Conservation (phyloP, 2,329 filamentous ascomycete species). For the Xylariaceae sp. region DNA sequence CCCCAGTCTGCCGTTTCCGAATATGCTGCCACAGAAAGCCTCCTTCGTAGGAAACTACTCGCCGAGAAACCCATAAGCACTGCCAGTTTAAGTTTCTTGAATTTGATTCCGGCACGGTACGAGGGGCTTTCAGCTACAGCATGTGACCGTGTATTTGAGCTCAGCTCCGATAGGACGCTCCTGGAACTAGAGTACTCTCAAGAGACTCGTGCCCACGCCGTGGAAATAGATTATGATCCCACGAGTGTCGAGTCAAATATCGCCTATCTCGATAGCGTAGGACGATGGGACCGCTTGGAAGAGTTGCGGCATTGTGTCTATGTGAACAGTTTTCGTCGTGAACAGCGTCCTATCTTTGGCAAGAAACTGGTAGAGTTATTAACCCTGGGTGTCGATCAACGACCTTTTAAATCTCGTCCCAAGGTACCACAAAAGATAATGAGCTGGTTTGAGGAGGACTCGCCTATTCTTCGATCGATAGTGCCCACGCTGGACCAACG, state of each 20-base stretch:
- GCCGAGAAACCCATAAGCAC: slow-evolving; percentile 54
- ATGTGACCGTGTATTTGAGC: slow-evolving; percentile 53
- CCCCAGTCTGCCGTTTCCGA: slow-evolving; percentile 67
- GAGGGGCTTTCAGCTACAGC: slow-evolving; percentile 56
- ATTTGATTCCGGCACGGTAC: slow-evolving; percentile 66
- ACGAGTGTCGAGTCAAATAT: slow-evolving; percentile 65
- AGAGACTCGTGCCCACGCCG: slow-evolving; percentile 53
- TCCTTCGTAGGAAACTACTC: slow-evolving; percentile 63
- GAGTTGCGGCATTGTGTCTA: slow-evolving; percentile 77
- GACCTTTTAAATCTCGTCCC: slow-evolving; percentile 55
- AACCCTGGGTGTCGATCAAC: slow-evolving; percentile 55
- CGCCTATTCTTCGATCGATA: slow-evolving; percentile 57
- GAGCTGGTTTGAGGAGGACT: slow-evolving; percentile 70
- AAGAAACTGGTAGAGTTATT: slow-evolving; percentile 70
- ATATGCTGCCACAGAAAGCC: slow-evolving; percentile 65
- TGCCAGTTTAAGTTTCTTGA: slow-evolving; percentile 71
- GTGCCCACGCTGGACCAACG: slow-evolving; percentile 71
- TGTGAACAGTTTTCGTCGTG: slow-evolving; percentile 72
- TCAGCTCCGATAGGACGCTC: slow-evolving; percentile 65
- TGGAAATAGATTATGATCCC: slow-evolving; percentile 53
- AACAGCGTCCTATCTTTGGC: slow-evolving; percentile 76
- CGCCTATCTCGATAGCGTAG: slow-evolving; percentile 64
- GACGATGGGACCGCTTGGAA: slow-evolving; percentile 64
- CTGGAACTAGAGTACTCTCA: slow-evolving; percentile 69
- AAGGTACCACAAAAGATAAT: slow-evolving; percentile 57